Base-by-base conservation (phyloP, 108 stramenopile genomes). In the Asterionellopsis glacialis region DNA sequence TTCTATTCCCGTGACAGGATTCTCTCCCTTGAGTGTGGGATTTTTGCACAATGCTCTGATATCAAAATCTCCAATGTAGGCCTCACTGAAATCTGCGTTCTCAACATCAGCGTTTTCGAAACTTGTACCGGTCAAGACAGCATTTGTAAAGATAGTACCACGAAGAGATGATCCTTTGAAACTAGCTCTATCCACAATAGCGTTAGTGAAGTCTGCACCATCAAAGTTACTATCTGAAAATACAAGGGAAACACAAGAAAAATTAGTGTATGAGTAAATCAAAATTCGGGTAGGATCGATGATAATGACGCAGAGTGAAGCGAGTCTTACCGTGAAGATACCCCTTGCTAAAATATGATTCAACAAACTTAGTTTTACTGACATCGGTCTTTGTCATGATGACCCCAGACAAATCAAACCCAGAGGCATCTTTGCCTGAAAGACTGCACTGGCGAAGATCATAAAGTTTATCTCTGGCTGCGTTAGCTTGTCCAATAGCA, bases 401-500 rank as follows among this genome's bases (percentile, higher is more conserved):
- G 21, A 95, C 90, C 24, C 94, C 94, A 39, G 73, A 76, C 9
- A 95, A 54, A 76, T 95, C 94, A 55, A 61, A 90, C 14, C 84
- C 93, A n/a, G 55, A 22, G 1, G 84, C 90, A 1, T 70, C 43
- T 11, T 70, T 63, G 28, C 84, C 84, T 21, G 77, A 58, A 16
- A 97, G 74, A 6, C 73, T 38, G 68, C 95, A 96, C 59, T 85
- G 68, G 9, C 97, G 80, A 18, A 98, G 64, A 73, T 98, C 97
- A 63, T 93, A 96, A 11, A 98, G 80, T 58, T 92, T 94, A 69
- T 98, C 97, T 14, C 97, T 75, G 1, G 94, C 94, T 1, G 95
- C 97, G 54, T 98, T 98, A 48, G 97, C 95, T 59, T 98, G 97
- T 10, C 97, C 97, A 70, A 96, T 98, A 38, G 75, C 72, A 53